Percentiles rank a stretch among this genome's conserved stretches.
These are phyloP conservation scores for Backusella liffmaniae DNA, from an alignment of 192 early-diverging fungal genomes.

Conservation along the genomic window DNA sequence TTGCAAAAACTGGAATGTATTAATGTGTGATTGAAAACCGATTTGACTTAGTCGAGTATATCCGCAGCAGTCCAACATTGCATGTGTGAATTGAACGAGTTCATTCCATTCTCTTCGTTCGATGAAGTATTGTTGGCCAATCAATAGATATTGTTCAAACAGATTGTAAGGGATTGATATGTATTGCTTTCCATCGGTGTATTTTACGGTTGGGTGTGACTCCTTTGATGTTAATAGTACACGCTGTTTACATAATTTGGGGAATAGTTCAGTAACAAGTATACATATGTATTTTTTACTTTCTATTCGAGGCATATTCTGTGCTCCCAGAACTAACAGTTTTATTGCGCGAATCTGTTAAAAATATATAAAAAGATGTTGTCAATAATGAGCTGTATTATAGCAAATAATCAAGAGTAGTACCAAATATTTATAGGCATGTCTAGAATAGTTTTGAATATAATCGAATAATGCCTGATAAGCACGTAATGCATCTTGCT, in stretches of 20 bases:
- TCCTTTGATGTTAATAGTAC: slow-evolving; percentile 12
- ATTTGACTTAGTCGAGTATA: slow-evolving; percentile 13
- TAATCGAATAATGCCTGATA: slow-evolving; percentile 29
- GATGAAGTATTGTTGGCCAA: slow-evolving; percentile 35
- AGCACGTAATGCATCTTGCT: slow-evolving; percentile 23
- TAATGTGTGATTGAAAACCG: slow-evolving; percentile 10
- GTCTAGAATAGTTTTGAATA: slow-evolving; percentile 24
- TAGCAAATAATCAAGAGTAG: neutral
- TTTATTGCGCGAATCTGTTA: slow-evolving; percentile 25
- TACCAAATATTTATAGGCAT: slow-evolving; percentile 35
- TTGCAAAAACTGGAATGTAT: slow-evolving; percentile 20
- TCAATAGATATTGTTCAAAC: slow-evolving; percentile 22
- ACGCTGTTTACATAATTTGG: slow-evolving; percentile 28
- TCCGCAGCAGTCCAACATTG: slow-evolving; percentile 27
- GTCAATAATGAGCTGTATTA: neutral
- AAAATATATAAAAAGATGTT: neutral
- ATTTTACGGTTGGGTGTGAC: slow-evolving; percentile 19
- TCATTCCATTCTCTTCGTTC: slow-evolving; percentile 15
- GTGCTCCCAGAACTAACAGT: slow-evolving; percentile 18
- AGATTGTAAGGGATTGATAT: slow-evolving; percentile 25
- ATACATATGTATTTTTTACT: slow-evolving; percentile 15
- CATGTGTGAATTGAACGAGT: slow-evolving; percentile 21
- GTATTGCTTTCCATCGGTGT: slow-evolving; percentile 29
- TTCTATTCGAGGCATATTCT: neutral
- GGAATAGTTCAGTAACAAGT: slow-evolving; percentile 31